Percentiles rank a stretch among this genome's conserved stretches.
These are phyloP conservation scores for Lyophyllum semitale DNA, from an alignment of 768 basidiomycete species.

Conservation along the genomic window DNA sequence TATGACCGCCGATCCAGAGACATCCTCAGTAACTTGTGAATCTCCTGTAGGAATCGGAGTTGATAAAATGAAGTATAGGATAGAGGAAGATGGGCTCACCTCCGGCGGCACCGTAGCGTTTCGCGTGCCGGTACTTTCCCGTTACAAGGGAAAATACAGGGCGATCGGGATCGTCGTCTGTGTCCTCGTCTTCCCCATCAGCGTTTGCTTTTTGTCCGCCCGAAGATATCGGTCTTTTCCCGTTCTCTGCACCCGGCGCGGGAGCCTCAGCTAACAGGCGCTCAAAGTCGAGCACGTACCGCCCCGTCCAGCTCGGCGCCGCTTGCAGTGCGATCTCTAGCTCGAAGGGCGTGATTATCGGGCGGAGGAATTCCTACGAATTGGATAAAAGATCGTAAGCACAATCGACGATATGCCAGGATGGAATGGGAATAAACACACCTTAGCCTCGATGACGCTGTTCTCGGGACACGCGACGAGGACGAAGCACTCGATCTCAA, in stretches of 20 bases:
- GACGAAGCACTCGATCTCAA: conserved; percentile 95
- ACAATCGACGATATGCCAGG: background rate
- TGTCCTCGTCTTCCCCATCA: conserved; percentile 26
- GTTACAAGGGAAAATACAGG: conserved; percentile 87
- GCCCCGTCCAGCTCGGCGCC: conserved; percentile 71
- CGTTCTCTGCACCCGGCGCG: background rate
- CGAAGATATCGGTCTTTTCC: background rate
- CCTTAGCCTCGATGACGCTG: conserved; percentile 76
- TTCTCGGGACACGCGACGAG: conserved; percentile 95
- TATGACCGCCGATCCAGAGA: conserved; percentile 36
- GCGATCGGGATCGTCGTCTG: conserved; percentile 60
- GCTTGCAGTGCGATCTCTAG: conserved; percentile 76
- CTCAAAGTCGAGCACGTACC: conserved; percentile 80
- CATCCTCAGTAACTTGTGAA: background rate
- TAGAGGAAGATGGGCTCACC: conserved; percentile 3
- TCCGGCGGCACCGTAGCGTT: conserved; percentile 55
- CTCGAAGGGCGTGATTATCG: conserved; percentile 95
- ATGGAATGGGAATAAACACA: conserved; percentile 17
- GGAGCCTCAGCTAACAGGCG: conserved; percentile 46
- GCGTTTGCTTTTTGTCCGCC: background rate
- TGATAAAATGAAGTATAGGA: background rate
- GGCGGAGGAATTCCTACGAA: conserved; percentile 79
- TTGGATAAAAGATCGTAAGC: background rate
- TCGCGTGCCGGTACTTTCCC: conserved; percentile 81
- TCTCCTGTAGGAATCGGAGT: background rate